phyloP scores from a whole-genome alignment of 345 rosid genomes.

The Arabidopsis thaliana region DNA sequence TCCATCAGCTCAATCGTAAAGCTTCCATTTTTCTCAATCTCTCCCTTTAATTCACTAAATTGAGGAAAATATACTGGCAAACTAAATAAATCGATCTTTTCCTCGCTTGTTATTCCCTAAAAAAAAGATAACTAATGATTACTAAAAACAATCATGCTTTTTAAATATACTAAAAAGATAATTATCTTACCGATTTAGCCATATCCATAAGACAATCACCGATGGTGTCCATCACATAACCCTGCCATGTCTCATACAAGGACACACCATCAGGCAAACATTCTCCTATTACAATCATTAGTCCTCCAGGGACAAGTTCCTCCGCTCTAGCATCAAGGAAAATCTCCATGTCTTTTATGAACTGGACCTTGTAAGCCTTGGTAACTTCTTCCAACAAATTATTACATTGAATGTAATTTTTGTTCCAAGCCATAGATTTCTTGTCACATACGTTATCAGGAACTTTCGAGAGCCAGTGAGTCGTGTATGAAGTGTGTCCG shows the following conservation, averaged over 20 bases:
- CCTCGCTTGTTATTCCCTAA: neutral
- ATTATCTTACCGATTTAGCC: neutral
- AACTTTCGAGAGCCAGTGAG: conserved; percentile 14
- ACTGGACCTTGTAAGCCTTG: conserved; percentile 1
- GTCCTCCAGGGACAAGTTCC: neutral
- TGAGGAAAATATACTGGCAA: neutral
- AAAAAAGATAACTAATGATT: neutral
- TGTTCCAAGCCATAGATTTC: neutral
- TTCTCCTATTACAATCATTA: neutral
- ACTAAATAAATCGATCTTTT: neutral
- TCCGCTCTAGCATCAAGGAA: neutral
- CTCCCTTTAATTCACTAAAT: neutral
- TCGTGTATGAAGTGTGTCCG: conserved; percentile 16
- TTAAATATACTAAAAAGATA: neutral
- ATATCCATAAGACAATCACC: conserved; percentile 8
- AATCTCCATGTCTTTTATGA: conserved; percentile 30
- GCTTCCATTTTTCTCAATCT: conserved; percentile 9
- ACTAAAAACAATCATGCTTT: neutral
- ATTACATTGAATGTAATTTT: neutral
- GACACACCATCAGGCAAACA: conserved; percentile 1
- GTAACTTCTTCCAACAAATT: neutral
- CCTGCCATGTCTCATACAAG: neutral
- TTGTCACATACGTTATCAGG: neutral
- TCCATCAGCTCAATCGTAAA: conserved; percentile 40
- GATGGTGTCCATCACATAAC: neutral